Evolutionary conservation across 164 flowering plant genomes (phyloP).

Genomic region (Vitis riparia): DNA sequence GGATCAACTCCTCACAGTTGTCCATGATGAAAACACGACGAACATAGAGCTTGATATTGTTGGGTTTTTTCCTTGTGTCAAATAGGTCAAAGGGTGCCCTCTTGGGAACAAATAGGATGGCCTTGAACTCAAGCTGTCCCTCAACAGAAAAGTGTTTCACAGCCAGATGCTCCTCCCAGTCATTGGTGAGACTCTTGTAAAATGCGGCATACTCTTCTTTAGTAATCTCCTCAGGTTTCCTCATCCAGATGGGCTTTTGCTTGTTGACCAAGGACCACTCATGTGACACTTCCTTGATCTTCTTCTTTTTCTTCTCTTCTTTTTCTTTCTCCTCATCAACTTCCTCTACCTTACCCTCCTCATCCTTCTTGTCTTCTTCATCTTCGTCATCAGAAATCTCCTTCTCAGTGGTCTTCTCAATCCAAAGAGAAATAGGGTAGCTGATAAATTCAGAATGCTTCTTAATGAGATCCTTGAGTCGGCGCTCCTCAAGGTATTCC

Average conservation of each 20-base stretch:
- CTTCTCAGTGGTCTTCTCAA: conserved; percentile 7
- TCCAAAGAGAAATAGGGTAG: conserved; percentile 11
- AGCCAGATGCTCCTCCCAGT: no score
- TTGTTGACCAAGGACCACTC: conserved; percentile 9
- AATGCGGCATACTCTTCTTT: conserved; percentile 10
- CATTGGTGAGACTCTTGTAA: conserved; percentile 7
- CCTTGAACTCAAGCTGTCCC: no score
- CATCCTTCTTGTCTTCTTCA: conserved; percentile 9
- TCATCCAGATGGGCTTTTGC: conserved; percentile 12
- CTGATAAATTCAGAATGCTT: background rate
- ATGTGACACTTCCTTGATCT: conserved; percentile 8
- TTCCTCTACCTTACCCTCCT: conserved; percentile 8
- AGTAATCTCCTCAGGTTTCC: conserved; percentile 9
- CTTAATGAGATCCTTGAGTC: conserved; percentile 9
- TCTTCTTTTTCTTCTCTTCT: conserved; percentile 12
- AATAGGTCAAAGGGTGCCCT: conserved; percentile 1
- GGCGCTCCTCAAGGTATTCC: conserved; percentile 9
- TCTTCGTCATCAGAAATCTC: conserved; percentile 10
- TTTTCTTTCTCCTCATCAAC: conserved; percentile 9
- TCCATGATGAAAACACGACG: conserved; percentile 10
- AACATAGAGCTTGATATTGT: conserved; percentile 10
- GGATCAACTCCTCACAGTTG: conserved; percentile 10
- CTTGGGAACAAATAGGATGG: no score
- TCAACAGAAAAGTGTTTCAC: no score
- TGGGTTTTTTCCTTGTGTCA: conserved; percentile 9